Conservation (phyloP, 352 stramenopile species). For the Phytophthora macrochlamydospora region DNA sequence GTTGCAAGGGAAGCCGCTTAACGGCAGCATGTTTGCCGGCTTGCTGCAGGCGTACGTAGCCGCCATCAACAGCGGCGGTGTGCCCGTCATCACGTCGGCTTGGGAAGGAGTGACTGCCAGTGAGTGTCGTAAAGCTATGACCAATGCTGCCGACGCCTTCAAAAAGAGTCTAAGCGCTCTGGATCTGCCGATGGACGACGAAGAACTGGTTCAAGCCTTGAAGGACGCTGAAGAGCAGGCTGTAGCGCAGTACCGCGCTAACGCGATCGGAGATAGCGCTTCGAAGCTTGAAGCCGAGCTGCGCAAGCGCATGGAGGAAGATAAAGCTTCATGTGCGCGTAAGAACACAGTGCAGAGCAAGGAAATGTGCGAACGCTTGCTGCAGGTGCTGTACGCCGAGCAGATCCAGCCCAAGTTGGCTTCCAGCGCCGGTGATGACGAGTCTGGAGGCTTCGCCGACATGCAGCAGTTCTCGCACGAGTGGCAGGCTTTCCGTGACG, state of each 20-base stretch:
- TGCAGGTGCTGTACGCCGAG: slow-evolving; percentile 82
- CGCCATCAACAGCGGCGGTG: slow-evolving; percentile 87
- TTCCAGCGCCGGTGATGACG: slow-evolving; percentile 46
- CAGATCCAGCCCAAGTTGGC: slow-evolving; percentile 82
- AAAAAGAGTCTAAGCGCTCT: slow-evolving; percentile 62
- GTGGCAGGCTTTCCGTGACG: slow-evolving; percentile 74
- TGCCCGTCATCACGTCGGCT: slow-evolving; percentile 87
- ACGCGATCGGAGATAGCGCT: slow-evolving; percentile 72
- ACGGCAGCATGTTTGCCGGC: slow-evolving; percentile 84
- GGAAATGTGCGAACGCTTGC: slow-evolving; percentile 79
- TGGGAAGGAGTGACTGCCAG: slow-evolving; percentile 86
- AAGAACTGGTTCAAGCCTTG: slow-evolving; percentile 63
- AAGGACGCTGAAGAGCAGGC: slow-evolving; percentile 63
- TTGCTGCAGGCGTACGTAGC: slow-evolving; percentile 86
- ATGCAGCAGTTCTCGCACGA: slow-evolving; percentile 82
- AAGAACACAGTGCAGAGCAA: slow-evolving; percentile 69
- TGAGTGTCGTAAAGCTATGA: slow-evolving; percentile 82
- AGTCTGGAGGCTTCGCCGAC: slow-evolving; percentile 61
- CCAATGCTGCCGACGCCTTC: slow-evolving; percentile 61
- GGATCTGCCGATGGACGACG: slow-evolving; percentile 70
- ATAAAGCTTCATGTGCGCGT: slow-evolving; percentile 48
- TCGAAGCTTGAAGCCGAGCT: slow-evolving; percentile 71
- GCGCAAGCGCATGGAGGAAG: slow-evolving; percentile 68
- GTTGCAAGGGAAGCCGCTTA: slow-evolving; percentile 78
- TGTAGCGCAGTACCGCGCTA: slow-evolving; percentile 58